phyloP scores from a whole-genome alignment of 2,329 filamentous ascomycete species.

The Tolypocladium tropicale region DNA sequence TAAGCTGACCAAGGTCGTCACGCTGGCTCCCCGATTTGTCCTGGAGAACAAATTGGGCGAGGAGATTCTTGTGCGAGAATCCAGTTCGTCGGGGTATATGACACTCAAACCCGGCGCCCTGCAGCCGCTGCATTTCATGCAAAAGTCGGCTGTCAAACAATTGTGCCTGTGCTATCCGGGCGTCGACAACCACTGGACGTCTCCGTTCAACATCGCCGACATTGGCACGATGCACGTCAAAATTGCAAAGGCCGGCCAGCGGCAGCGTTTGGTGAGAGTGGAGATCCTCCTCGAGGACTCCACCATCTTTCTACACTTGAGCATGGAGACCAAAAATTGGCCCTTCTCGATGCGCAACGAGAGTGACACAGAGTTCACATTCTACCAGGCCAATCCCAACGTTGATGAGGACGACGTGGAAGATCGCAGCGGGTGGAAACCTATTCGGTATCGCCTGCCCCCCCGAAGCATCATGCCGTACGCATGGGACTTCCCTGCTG shows the following conservation, averaged over 20 bases:
- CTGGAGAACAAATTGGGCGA: conserved; percentile 88
- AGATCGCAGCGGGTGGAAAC: conserved; percentile 81
- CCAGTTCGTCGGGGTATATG: conserved; percentile 79
- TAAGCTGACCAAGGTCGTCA: conserved; percentile 93
- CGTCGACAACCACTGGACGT: conserved; percentile 94
- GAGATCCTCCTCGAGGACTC: conserved; percentile 89
- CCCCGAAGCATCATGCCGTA: conserved; percentile 98
- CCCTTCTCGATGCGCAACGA: conserved; percentile 98
- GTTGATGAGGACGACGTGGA: conserved; percentile 81
- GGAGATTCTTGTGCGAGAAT: conserved; percentile 81
- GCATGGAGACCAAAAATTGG: conserved; percentile 88
- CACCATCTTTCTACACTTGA: conserved; percentile 87
- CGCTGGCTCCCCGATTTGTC: conserved; percentile 83
- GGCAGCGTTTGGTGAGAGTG: conserved; percentile 76
- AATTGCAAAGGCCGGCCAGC: conserved; percentile 78
- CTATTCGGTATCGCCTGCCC: conserved; percentile 83
- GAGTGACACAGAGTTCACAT: conserved; percentile 92
- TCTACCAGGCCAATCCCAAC: conserved; percentile 90
- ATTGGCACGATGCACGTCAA: conserved; percentile 90
- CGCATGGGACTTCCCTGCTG: conserved; percentile 96
- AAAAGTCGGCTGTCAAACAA: conserved; percentile 75
- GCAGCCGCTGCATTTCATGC: conserved; percentile 81
- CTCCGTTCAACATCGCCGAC: conserved; percentile 94
- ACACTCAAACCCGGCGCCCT: conserved; percentile 68
- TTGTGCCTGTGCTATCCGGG: conserved; percentile 88